Evolutionary conservation across 2,329 filamentous ascomycete genomes (phyloP), one percentile per base, ranked within the genome.

Genomic region (Penicillium sp.): DNA sequence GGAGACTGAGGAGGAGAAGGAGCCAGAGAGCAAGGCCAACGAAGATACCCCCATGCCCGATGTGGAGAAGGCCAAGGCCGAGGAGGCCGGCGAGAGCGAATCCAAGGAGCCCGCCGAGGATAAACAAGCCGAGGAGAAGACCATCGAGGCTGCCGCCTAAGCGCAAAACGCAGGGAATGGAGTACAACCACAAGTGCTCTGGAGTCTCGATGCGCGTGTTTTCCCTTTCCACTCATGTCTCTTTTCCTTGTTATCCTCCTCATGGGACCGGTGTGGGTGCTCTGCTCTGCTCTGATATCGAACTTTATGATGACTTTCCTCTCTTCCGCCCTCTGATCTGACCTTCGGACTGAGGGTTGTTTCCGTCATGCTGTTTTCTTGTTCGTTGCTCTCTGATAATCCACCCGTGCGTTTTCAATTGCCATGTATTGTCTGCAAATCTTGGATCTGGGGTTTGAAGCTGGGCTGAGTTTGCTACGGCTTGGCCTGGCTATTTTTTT

Each of bases 41-140:
- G 73, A 73, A 50, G 71, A 77, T 63, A 74, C 76, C 60, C 69
- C 72, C n/a, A 74, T 74, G 73, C 66, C 70, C n/a, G 71, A 74
- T 47, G 75, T 75, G 31, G 73, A 78, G 59, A 63, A 71, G 25
- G 50, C 57, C 39, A 53, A 67, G 51, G 54, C 58, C 7, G 70
- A 74, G 59, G 64, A 71, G 50, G 47, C 68, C 22, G 67, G 69
- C 14, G 65, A 69, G 56, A 59, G 64, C 22, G 57, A 57, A 66
- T 68, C 57, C 75, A 71, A 76, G 58, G 72, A 71, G 48, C 31
- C 63, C 5, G 62, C 70, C 73, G 72, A 72, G 39, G 72, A 72
- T 38, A 68, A 68, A 20, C n/a, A 17, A 20, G 14, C 49, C 20
- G 70, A 67, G 37, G 72, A 73, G 42, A 69, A 68, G 63, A 38